Conservation (phyloP, 2,329 filamentous ascomycete species). For the Harringtonia aguacate region DNA sequence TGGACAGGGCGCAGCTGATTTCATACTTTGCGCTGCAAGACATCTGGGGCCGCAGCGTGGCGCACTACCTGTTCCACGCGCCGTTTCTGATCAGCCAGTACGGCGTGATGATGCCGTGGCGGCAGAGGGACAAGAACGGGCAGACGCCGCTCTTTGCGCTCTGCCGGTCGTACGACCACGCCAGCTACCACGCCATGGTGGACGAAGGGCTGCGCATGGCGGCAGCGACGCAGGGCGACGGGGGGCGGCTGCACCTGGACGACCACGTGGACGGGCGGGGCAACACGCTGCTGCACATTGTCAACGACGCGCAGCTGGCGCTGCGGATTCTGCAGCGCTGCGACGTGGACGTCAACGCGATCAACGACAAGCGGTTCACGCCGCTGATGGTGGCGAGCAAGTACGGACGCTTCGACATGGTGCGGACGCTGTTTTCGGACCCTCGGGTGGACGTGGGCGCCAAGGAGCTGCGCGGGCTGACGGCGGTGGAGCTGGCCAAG, state of each 20-base stretch:
- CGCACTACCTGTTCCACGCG: conserved; percentile 93
- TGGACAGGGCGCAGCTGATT: conserved; percentile 42
- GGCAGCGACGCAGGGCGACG: conserved; percentile 63
- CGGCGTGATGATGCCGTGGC: conserved; percentile 74
- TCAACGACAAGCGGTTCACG: conserved; percentile 91
- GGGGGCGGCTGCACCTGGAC: conserved; percentile 73
- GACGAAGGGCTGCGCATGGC: conserved; percentile 68
- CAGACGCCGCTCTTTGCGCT: conserved; percentile 96
- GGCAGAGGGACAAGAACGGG: conserved; percentile 85
- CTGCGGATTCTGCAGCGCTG: conserved; percentile 67
- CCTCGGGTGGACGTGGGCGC: conserved; percentile 75
- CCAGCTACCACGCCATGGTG: conserved; percentile 80
- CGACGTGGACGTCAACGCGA: conserved; percentile 92
- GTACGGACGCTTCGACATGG: conserved; percentile 90
- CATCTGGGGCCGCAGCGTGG: conserved; percentile 74
- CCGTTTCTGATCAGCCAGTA: conserved; percentile 70
- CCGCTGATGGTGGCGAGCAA: conserved; percentile 98
- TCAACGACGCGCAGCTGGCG: conserved; percentile 74
- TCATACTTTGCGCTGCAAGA: conserved; percentile 70
- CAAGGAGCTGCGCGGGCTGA: conserved; percentile 77
- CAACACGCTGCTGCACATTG: conserved; percentile 91
- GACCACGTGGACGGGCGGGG: conserved; percentile 89
- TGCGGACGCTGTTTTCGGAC: conserved; percentile 78
- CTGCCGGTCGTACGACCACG: conserved; percentile 90
- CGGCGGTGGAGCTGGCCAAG: conserved; percentile 91